Percentiles rank a stretch among this genome's conserved stretches.
Evolutionary conservation across 495 filamentous ascomycete genomes (phyloP).

Genomic region (Ramalina peruviana): DNA sequence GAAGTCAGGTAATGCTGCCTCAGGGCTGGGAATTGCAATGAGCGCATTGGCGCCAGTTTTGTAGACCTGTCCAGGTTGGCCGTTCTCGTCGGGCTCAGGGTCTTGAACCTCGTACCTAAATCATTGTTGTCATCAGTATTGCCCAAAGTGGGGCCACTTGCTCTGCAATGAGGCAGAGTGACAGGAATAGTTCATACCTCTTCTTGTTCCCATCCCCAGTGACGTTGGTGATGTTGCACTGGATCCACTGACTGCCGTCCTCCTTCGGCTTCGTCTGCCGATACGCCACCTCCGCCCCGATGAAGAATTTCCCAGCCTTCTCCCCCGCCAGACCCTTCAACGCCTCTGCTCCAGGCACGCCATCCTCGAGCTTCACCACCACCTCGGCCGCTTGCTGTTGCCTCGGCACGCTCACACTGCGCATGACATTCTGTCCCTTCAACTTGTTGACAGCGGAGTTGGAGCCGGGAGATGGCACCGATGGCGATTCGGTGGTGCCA

Average conservation of each 20-base stretch:
- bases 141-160: background rate
- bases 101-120: slow-evolving; percentile 85
- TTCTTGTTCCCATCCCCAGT: slow-evolving; percentile 76
- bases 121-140: slow-evolving; percentile 8
- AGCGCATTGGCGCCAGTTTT: slow-evolving; percentile 65
- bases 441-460: slow-evolving; percentile 27
- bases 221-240: slow-evolving; percentile 75
- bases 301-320: slow-evolving; percentile 39
- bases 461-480: slow-evolving; percentile 41
- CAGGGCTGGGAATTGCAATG: slow-evolving; percentile 63
- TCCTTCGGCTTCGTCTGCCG: slow-evolving; percentile 62
- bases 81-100: slow-evolving; percentile 71
- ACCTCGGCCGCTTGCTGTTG: slow-evolving; percentile 25
- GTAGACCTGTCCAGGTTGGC: slow-evolving; percentile 56
- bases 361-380: slow-evolving; percentile 42
- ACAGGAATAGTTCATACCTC: slow-evolving; percentile 28
- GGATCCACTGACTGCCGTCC: slow-evolving; percentile 69
- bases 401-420: slow-evolving; percentile 42
- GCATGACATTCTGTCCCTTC: slow-evolving; percentile 28
- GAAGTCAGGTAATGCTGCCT: slow-evolving; percentile 48
- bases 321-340: slow-evolving; percentile 36
- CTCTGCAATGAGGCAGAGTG: background rate
- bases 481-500: slow-evolving; percentile 47
- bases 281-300: slow-evolving; percentile 77
- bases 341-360: slow-evolving; percentile 40